These are phyloP conservation scores for Closterium sp. DNA, from an alignment of 139 green algal species.

Conservation along the genomic window DNA sequence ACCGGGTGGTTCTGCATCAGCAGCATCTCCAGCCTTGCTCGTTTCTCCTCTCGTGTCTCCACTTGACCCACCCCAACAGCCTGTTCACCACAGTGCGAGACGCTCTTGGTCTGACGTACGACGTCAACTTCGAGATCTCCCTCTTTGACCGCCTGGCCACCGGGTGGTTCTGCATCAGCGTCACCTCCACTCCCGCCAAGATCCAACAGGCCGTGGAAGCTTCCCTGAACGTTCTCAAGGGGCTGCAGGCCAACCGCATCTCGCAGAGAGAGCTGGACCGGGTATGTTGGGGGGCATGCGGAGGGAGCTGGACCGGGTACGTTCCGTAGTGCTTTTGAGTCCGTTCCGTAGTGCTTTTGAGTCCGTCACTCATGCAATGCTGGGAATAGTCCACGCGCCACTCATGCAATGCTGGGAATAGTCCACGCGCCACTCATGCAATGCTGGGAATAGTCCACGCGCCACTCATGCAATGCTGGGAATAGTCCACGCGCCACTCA, in stretches of 20 bases:
- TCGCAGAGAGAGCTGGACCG: constrained; percentile 72
- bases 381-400: too few species aligned
- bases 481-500: too few species aligned
- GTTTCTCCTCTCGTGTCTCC: neutral
- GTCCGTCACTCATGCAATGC: too few species aligned
- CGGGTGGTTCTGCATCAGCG: constrained; percentile 84
- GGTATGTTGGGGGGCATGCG: constrained; percentile 15
- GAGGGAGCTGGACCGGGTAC: neutral
- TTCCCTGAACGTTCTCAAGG: constrained; percentile 73
- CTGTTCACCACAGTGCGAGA: constrained; percentile 73
- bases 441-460: too few species aligned
- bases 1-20: constrained; percentile 82
- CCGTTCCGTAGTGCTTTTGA: too few species aligned
- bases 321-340: neutral
- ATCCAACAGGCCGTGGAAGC: constrained; percentile 91
- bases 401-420: too few species aligned
- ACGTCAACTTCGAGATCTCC: constrained; percentile 92
- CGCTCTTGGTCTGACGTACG: constrained; percentile 94
- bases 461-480: too few species aligned
- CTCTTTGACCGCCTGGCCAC: constrained; percentile 70
- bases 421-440: too few species aligned
- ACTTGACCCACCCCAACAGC: neutral
- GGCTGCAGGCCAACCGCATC: constrained; percentile 63
- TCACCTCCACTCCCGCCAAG: constrained; percentile 91
- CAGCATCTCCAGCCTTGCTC: constrained; percentile 84